These are phyloP conservation scores for Grigorovia jiainica DNA, from an alignment of 805 yeast genomes.

Conservation along the genomic window DNA sequence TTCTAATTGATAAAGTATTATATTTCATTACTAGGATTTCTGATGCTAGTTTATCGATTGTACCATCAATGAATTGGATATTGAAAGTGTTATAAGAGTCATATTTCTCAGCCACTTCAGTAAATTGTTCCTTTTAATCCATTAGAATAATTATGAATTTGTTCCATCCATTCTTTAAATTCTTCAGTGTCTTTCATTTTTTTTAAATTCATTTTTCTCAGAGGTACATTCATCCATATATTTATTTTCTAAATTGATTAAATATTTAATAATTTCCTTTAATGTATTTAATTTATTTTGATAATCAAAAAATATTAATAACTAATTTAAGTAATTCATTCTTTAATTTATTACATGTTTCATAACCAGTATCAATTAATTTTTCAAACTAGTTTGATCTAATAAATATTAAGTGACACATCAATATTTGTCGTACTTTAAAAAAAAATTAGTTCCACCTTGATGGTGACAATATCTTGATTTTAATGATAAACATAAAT, in stretches of 20 bases:
- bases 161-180: conserved; percentile 18
- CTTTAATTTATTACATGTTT: conserved; percentile 20
- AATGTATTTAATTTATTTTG: conserved; percentile 31
- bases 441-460: conserved; percentile 27
- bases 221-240: conserved; percentile 21
- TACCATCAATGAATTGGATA: conserved; percentile 30
- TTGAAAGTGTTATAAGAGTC: conserved; percentile 30
- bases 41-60: conserved; percentile 38
- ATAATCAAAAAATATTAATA: conserved; percentile 31
- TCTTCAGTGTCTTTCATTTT: conserved; percentile 21
- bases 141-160: conserved; percentile 29
- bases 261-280: conserved; percentile 22
- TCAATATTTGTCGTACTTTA: conserved; percentile 35
- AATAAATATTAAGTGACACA: conserved; percentile 28
- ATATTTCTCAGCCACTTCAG: conserved; percentile 34
- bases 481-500: conserved; percentile 16
- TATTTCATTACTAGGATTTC: conserved; percentile 33
- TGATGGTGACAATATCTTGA: conserved; percentile 21
- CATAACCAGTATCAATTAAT: conserved; percentile 15
- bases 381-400: conserved; percentile 19
- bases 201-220: conserved; percentile 22
- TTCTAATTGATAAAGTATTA: conserved; percentile 31
- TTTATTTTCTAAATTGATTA: conserved; percentile 24
- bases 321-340: conserved; percentile 20
- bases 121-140: conserved; percentile 34